Conservation (phyloP, 2,329 filamentous ascomycete species). For the Lomentospora prolificans region DNA sequence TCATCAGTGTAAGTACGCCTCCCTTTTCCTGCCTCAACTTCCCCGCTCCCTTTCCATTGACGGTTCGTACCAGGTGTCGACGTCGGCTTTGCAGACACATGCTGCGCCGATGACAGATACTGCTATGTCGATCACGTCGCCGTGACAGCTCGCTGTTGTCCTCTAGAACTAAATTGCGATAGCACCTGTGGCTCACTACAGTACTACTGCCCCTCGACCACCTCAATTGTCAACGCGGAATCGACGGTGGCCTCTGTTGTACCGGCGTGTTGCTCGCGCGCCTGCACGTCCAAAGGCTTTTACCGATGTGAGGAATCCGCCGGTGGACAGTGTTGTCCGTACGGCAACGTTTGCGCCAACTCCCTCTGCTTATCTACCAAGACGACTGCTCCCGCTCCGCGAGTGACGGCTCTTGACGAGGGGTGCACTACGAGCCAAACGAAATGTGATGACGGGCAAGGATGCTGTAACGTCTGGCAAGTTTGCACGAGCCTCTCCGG, state of each 20-base stretch:
- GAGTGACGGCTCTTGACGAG: conserved; percentile 25
- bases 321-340: conserved; percentile 41
- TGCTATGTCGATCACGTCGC: conserved; percentile 30
- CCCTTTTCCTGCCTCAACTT: not conserved
- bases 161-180: conserved; percentile 30
- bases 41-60: not conserved
- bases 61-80: conserved; percentile 39
- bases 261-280: conserved; percentile 28
- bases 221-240: conserved; percentile 12
- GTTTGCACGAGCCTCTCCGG: conserved; percentile 29
- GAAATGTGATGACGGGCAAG: conserved; percentile 32
- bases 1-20: conserved; percentile 21
- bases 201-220: conserved; percentile 17
- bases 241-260: conserved; percentile 16
- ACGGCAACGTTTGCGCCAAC: conserved; percentile 30
- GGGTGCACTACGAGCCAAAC: conserved; percentile 37
- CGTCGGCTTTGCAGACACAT: conserved; percentile 24
- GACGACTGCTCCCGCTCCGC: conserved; percentile 13
- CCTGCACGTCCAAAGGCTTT: conserved; percentile 28
- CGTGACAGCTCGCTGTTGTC: conserved; percentile 28
- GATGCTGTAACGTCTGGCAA: conserved; percentile 38
- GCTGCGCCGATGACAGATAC: conserved; percentile 34
- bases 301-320: conserved; percentile 34
- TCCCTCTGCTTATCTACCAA: conserved; percentile 15
- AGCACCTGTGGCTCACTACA: conserved; percentile 26